Conservation (phyloP, 768 basidiomycete genomes). For the Multifurca ochricompacta region DNA sequence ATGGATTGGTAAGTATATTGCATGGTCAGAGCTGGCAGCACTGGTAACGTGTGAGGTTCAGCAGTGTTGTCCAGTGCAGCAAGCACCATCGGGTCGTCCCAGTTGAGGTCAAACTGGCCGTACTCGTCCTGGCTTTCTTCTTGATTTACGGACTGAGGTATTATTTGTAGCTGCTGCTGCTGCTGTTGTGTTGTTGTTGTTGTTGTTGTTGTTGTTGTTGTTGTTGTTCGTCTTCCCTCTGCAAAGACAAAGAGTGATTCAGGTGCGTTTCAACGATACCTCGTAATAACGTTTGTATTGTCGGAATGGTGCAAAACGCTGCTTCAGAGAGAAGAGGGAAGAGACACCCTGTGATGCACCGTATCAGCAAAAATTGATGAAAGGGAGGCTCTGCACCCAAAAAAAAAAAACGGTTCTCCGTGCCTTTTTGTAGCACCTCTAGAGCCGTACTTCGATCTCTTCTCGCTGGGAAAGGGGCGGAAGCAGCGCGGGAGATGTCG, state of each 20-base stretch:
- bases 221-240: conserved; percentile 30
- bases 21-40: neutral
- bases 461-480: neutral
- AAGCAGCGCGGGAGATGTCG: conserved; percentile 36
- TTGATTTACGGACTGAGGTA: conserved; percentile 33
- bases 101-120: conserved; percentile 48
- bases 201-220: conserved; percentile 29
- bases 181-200: no score
- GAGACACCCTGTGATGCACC: conserved; percentile 5
- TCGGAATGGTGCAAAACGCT: conserved; percentile 7
- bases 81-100: conserved; percentile 51
- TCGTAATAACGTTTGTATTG: conserved; percentile 5
- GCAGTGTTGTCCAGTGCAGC: conserved; percentile 30
- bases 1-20: conserved; percentile 8
- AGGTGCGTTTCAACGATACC: conserved; percentile 46
- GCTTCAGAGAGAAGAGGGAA: conserved; percentile 4
- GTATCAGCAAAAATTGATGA: neutral
- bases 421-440: conserved; percentile 12
- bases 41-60: neutral
- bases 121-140: conserved; percentile 80
- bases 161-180: no score
- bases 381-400: neutral
- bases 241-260: conserved; percentile 33
- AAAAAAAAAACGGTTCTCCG: neutral
- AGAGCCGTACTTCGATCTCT: neutral